A percentile compares a stretch with the other conserved stretches of the same genome.
These are phyloP conservation scores for Auricularia heimuer DNA, from an alignment of 768 basidiomycete species.

Conservation along the genomic window DNA sequence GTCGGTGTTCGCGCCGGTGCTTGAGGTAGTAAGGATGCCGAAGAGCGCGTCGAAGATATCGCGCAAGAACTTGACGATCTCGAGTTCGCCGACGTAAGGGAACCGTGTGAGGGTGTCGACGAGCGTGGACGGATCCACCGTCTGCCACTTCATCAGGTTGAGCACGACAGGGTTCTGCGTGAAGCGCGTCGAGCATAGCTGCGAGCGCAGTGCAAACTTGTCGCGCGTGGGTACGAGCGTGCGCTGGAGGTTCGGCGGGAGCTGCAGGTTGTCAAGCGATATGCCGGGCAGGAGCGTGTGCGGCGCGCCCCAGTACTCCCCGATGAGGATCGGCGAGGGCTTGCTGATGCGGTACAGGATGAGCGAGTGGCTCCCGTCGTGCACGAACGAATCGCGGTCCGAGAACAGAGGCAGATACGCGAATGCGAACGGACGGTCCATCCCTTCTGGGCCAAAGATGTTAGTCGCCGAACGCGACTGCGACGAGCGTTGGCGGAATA, in stretches of 20 bases:
- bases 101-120: constrained; percentile 71
- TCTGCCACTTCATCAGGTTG: constrained; percentile 73
- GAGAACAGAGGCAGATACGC: constrained; percentile 84
- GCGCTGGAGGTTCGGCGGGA: constrained; percentile 53
- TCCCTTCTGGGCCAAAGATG: constrained; percentile 24
- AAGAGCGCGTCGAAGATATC: constrained; percentile 92
- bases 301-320: constrained; percentile 63
- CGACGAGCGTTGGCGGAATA: constrained; percentile 59
- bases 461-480: constrained; percentile 18
- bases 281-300: constrained; percentile 48
- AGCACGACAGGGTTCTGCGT: constrained; percentile 85
- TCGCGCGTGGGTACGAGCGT: constrained; percentile 66
- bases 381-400: constrained; percentile 63
- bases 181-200: constrained; percentile 83
- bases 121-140: constrained; percentile 56
- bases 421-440: constrained; percentile 82
- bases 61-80: constrained; percentile 86
- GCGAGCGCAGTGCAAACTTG: constrained; percentile 71
- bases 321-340: constrained; percentile 47
- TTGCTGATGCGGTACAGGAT: constrained; percentile 79
- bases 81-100: constrained; percentile 86
- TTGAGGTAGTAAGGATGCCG: constrained; percentile 67
- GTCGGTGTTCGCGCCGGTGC: constrained; percentile 57
- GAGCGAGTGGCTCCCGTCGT: constrained; percentile 82
- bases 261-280: constrained; percentile 45